Evolutionary conservation across 768 basidiomycete genomes (phyloP).

Genomic region (Leccinum rimulosum): DNA sequence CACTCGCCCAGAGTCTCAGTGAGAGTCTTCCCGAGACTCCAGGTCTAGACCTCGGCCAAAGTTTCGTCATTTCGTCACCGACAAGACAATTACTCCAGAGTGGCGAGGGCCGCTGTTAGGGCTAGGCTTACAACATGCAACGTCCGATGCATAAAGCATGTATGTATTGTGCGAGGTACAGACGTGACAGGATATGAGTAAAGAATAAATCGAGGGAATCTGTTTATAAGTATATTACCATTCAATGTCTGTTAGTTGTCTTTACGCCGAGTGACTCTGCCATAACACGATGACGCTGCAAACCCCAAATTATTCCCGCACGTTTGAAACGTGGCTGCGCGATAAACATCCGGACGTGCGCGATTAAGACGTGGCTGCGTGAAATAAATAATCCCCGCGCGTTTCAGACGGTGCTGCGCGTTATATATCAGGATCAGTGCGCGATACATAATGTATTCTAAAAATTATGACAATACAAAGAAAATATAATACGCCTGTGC

Average conservation of each 20-base stretch:
- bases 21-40: constrained; percentile 52
- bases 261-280: constrained; percentile 67
- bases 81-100: not conserved
- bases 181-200: constrained; percentile 23
- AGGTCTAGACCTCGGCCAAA: not conserved
- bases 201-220: constrained; percentile 24
- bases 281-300: no score
- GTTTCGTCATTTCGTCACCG: not conserved
- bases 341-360: no score
- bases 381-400: no score
- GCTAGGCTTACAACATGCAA: constrained; percentile 9
- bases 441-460: no score
- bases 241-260: constrained; percentile 16
- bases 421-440: no score
- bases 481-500: no score
- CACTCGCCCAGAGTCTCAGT: no score
- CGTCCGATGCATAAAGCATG: constrained; percentile 15
- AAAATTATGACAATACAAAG: no score
- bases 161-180: constrained; percentile 29
- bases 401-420: no score
- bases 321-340: no score
- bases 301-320: no score
- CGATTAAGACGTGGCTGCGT: no score
- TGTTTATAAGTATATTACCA: constrained; percentile 23
- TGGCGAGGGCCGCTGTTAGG: not conserved